Evolutionary conservation across 208 protist species (phyloP), one percentile per base, ranked within the genome.

Genomic region (Leishmania guyanensis): DNA sequence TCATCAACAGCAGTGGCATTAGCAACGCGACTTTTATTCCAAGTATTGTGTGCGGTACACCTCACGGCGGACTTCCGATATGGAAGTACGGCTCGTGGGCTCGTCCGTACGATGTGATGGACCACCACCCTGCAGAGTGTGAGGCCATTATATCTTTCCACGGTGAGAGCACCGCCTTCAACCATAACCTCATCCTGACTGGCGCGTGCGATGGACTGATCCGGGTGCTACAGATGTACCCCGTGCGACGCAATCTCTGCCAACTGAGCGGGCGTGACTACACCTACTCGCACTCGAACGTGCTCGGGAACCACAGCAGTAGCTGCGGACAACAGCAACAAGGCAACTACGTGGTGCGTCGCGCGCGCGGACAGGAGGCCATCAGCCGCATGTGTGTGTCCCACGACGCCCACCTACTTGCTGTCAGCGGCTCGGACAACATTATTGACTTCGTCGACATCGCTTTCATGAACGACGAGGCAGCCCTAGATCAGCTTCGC

Each of bases 61-160:
- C 93, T 3, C 84, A 87, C 36, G 94, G 94, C 20, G 79, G 88
- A 1, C 88, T 97, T 69, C 94, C 94, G 4, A 77, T 97, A 17
- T 97, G 94, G 94, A 96, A 96, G 84, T 97, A 95, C 87, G 94
- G 94, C 78, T 97, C 94, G 26, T 97, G 94, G 93, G 68, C 87
- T 39, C 90, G 94, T 0, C 94, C 94, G 64, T 97, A 96, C 81
- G 93, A 97, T 79, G 68, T 92, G 39, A 80, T 96, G 65, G 91
- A 96, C 58, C 82, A 84, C 29, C 94, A 97, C 80, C 94, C 94
- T 22, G 80, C 86, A 10, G 94, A 97, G 79, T 96, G 93, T 84
- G 94, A 97, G 62, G 82, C 90, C 39, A 94, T 97, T 76, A 86
- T 97, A 53, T 93, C 92, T 58, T 97, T 96, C 80, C 89, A 97